phyloP scores from a whole-genome alignment of 2,329 filamentous ascomycete genomes.

The Zymoseptoria tritici region DNA sequence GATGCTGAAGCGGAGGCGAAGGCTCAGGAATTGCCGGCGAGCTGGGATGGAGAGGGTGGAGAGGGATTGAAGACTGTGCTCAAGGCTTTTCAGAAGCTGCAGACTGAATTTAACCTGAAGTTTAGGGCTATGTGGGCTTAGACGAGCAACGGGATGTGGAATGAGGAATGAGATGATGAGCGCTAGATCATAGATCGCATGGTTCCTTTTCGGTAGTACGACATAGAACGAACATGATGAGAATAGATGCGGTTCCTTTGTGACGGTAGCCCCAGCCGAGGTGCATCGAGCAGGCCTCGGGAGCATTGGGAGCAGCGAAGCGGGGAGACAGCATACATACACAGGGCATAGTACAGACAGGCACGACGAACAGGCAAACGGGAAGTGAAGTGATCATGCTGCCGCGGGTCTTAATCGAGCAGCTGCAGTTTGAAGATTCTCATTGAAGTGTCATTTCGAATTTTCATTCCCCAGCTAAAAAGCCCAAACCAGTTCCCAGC shows the following conservation, averaged over 20 bases:
- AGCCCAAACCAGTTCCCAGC: background rate
- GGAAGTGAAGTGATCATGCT: conserved; percentile 17
- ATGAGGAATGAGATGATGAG: background rate
- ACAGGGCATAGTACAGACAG: conserved; percentile 13
- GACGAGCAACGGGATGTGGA: background rate
- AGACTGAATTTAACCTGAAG: conserved; percentile 56
- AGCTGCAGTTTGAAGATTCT: background rate
- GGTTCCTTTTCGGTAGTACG: background rate
- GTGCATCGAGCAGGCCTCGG: background rate
- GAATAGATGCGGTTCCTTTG: background rate
- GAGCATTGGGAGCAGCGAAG: background rate
- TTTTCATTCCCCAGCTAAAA: background rate
- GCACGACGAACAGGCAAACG: conserved; percentile 20
- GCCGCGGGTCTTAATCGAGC: background rate
- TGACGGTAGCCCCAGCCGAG: too few species aligned
- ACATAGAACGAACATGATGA: background rate
- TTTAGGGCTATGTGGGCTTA: conserved; percentile 57
- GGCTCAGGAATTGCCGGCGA: conserved; percentile 22
- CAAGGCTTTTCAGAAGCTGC: conserved; percentile 51
- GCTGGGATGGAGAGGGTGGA: conserved; percentile 37
- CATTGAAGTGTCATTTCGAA: background rate
- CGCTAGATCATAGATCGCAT: background rate
- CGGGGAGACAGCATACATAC: background rate
- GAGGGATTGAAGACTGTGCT: conserved; percentile 49
- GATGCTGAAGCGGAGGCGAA: conserved; percentile 18